These are phyloP conservation scores for Helianthus annuus DNA, from an alignment of 129 eudicot species.

Conservation along the genomic window DNA sequence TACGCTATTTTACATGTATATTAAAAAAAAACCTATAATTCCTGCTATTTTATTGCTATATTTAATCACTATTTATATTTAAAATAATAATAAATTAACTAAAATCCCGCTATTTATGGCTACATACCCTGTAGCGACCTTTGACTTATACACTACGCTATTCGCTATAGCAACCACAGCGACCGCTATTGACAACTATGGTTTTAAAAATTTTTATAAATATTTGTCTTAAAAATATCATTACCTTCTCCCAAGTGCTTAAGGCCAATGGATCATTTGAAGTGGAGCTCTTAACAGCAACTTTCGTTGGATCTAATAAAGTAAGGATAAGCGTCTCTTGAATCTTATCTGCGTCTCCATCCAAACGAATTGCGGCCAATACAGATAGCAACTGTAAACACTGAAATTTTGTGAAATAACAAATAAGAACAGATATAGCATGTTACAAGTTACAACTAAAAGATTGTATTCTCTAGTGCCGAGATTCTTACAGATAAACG, in stretches of 20 bases:
- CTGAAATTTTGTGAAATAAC: slow-evolving; percentile 30
- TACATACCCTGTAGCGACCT: too few species aligned
- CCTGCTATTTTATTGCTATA: too few species aligned
- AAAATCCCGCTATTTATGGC: too few species aligned
- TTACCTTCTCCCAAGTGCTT: slow-evolving; percentile 56
- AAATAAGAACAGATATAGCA: neutral
- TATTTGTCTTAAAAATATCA: neutral
- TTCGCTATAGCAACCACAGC: too few species aligned
- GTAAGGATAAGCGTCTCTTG: slow-evolving; percentile 51
- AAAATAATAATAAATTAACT: too few species aligned
- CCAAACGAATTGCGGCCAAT: slow-evolving; percentile 78
- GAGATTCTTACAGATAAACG: slow-evolving; percentile 65
- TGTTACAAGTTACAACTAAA: neutral
- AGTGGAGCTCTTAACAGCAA: slow-evolving; percentile 21
- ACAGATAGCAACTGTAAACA: slow-evolving; percentile 67
- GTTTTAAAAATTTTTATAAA: too few species aligned
- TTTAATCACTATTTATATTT: too few species aligned
- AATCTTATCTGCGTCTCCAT: slow-evolving; percentile 52
- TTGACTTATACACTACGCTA: too few species aligned
- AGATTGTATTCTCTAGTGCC: neutral
- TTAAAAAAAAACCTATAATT: too few species aligned
- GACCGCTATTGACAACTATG: too few species aligned
- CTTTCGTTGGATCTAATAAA: slow-evolving; percentile 40
- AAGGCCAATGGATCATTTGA: slow-evolving; percentile 47
- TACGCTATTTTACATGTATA: too few species aligned